A percentile compares a stretch with the other conserved stretches of the same genome.
These are phyloP conservation scores for Chaetomiaceae sp. DNA, from an alignment of 2,329 filamentous ascomycete species.

Conservation along the genomic window DNA sequence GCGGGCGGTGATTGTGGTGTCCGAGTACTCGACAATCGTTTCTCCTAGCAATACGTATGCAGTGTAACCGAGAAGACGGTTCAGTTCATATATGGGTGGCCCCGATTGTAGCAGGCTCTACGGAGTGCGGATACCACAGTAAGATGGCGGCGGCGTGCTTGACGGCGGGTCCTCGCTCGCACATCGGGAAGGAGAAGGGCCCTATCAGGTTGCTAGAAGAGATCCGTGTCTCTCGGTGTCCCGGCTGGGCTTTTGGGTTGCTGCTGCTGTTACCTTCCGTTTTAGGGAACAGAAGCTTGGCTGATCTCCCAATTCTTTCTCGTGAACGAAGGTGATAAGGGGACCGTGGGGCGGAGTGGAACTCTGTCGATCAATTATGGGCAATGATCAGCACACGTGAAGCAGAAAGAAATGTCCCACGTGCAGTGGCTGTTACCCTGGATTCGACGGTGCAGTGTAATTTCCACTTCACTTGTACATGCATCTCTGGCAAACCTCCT, in stretches of 20 bases:
- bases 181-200: neutral
- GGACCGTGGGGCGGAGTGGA: neutral
- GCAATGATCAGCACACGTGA: conserved; percentile 8
- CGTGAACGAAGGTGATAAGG: neutral
- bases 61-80: neutral
- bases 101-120: too few species aligned
- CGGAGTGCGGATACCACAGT: too few species aligned
- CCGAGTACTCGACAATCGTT: too few species aligned
- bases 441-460: too few species aligned
- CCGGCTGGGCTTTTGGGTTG: neutral
- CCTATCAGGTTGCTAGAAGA: neutral
- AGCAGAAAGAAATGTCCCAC: neutral
- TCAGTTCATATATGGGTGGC: neutral
- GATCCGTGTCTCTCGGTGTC: neutral
- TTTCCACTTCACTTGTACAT: too few species aligned
- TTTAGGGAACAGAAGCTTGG: neutral
- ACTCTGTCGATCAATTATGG: neutral
- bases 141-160: too few species aligned
- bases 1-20: too few species aligned
- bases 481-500: too few species aligned
- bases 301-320: neutral
- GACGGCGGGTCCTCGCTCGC: neutral
- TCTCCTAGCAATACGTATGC: too few species aligned
- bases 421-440: neutral
- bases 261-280: conserved; percentile 2